phyloP scores from a whole-genome alignment of 768 basidiomycete genomes.

The Sutorius australiensis region DNA sequence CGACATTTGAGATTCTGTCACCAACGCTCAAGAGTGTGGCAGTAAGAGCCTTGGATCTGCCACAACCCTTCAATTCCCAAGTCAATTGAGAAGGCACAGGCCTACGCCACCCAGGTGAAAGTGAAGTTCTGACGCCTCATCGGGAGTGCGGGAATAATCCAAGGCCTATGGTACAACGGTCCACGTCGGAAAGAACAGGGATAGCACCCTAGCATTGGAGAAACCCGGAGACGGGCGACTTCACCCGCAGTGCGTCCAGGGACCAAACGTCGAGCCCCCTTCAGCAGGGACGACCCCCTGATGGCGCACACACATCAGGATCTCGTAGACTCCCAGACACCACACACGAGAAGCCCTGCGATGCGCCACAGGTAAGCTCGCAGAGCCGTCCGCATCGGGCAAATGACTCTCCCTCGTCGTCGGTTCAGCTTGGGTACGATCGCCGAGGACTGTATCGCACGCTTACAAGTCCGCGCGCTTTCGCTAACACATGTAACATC shows the following conservation, averaged over 20 bases:
- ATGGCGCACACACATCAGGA: constrained; percentile 73
- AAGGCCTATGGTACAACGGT: constrained; percentile 55
- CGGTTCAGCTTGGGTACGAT: constrained; percentile 60
- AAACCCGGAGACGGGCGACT: constrained; percentile 79
- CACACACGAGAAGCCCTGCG: constrained; percentile 78
- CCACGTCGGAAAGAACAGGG: background rate
- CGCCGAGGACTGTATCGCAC: constrained; percentile 62
- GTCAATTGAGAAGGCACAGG: constrained; percentile 77
- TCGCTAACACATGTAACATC: constrained; percentile 51
- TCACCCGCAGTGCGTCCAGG: constrained; percentile 71
- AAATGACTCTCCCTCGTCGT: background rate
- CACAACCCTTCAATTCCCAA: constrained; percentile 59
- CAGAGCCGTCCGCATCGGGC: background rate
- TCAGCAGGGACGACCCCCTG: constrained; percentile 62
- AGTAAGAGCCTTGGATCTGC: constrained; percentile 71
- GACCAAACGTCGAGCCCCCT: constrained; percentile 68
- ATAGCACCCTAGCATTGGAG: constrained; percentile 57
- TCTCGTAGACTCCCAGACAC: constrained; percentile 64
- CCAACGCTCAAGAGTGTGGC: constrained; percentile 72
- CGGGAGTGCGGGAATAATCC: constrained; percentile 67
- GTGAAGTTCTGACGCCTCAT: constrained; percentile 68
- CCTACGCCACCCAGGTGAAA: constrained; percentile 66
- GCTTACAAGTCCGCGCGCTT: constrained; percentile 49
- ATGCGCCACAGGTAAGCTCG: constrained; percentile 60
- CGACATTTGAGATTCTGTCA: constrained; percentile 80